Evolutionary conservation across 2,329 filamentous ascomycete species (phyloP), one percentile per base, ranked within the genome.

Genomic region (Aspergillus sp.): DNA sequence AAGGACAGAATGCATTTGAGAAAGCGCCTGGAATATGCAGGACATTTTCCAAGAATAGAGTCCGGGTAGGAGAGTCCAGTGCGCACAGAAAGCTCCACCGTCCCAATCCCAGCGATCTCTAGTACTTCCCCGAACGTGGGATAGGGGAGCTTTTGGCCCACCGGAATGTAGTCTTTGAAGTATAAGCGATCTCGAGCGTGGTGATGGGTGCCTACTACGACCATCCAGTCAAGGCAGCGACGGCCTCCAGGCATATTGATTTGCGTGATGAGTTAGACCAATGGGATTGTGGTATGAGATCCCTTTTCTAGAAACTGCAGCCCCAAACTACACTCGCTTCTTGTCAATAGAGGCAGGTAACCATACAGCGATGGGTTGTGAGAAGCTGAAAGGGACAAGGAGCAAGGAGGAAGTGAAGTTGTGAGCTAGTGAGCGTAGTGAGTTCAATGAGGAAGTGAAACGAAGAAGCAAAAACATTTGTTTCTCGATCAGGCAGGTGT

Each of bases 161-260:
- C 57, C 18, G 52, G 52, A 29, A 52, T 20, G 36, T 55, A 59
- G 14, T 24, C 42, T 20, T 20, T 51, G 24, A 59, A 59, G 12
- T 47, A 49, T 1, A 47, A 55, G 47, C 52, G 52, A 22, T 52
- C 55, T 42, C 50, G 55, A 4, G 57, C 57, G 29, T 59, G 55
- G 52, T 59, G 52, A 10, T 18, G 26, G n/a, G 26, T 55, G 46
- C 57, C 52, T 22, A 36, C 11, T 12, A 57, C 39, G 14, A 53
- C 31, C 36, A 59, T 55, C 52, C 57, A 55, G 50, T 57, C 55
- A 50, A 49, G 53, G 18, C 55, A 57, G 22, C 36, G 55, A 31
- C 26, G 50, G 29, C 29, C 14, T 36, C 10, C 32, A 14, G 32
- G 10, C 32, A 36, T 36, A 12, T 36, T 32, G 11, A 14, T 36